Conservation (phyloP, 2,329 filamentous ascomycete genomes). For the Fusarium tupiense region DNA sequence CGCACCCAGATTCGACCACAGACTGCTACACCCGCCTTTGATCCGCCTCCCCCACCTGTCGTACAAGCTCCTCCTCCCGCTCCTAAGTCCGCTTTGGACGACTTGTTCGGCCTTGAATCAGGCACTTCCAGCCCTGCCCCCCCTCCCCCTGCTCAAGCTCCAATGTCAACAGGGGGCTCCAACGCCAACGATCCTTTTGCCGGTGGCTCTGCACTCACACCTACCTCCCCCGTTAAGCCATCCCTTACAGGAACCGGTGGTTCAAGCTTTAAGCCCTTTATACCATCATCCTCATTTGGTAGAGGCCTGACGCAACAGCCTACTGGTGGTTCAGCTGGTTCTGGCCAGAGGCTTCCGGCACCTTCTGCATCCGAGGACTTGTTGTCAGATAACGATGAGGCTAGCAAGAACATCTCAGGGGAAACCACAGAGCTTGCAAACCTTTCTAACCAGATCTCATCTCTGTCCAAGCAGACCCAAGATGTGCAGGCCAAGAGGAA, state of each 20-base stretch:
- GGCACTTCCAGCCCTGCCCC: constrained; percentile 58
- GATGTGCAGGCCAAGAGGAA: constrained; percentile 86
- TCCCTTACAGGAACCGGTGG: constrained; percentile 54
- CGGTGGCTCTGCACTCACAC: constrained; percentile 56
- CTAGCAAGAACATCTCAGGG: constrained; percentile 85
- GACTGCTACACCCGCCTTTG: constrained; percentile 64
- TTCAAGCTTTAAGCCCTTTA: constrained; percentile 84
- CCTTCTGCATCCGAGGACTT: constrained; percentile 78
- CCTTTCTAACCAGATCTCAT: constrained; percentile 93
- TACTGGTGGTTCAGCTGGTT: constrained; percentile 69
- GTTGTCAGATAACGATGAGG: constrained; percentile 89
- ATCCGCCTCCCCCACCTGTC: constrained; percentile 54
- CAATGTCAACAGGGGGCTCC: constrained; percentile 80
- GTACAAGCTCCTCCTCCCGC: constrained; percentile 51
- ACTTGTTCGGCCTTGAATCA: constrained; percentile 91
- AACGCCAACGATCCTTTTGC: constrained; percentile 71
- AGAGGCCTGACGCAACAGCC: constrained; percentile 80
- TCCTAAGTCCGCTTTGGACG: constrained; percentile 87
- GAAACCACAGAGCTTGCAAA: constrained; percentile 95
- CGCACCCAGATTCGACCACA: constrained; percentile 68
- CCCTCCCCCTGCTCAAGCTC: constrained; percentile 66
- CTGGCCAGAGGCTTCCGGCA: constrained; percentile 47
- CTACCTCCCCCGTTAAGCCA: constrained; percentile 65
- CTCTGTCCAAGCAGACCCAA: constrained; percentile 91
- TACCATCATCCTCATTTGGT: constrained; percentile 92